Evolutionary conservation across 148 eudicot genomes (phyloP).

Genomic region (Amaranthus cruentus): DNA sequence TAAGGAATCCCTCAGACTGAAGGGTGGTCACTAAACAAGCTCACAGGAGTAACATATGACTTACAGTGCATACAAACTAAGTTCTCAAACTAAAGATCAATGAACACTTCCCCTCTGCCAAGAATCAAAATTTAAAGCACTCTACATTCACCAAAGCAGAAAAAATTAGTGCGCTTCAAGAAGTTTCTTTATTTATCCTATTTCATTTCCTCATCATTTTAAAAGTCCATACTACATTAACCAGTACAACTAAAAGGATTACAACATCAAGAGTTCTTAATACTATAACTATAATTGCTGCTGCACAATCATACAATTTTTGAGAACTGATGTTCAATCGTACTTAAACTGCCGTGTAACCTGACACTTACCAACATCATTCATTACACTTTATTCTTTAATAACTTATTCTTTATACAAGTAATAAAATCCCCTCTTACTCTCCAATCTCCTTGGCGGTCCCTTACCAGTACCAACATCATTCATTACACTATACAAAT

Average conservation of each 20-base stretch:
- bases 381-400: neutral
- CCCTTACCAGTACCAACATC: neutral
- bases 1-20: neutral
- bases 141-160: constrained; percentile 3
- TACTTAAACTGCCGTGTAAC: neutral
- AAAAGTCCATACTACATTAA: neutral
- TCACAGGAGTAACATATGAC: neutral
- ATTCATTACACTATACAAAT: neutral
- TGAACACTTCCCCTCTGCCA: neutral
- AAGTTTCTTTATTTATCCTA: neutral
- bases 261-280: neutral
- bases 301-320: neutral
- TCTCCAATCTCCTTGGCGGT: neutral
- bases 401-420: neutral
- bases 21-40: neutral
- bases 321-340: too few relatives aligned
- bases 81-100: neutral
- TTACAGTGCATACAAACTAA: neutral
- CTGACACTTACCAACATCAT: neutral
- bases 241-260: neutral
- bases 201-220: too few relatives aligned
- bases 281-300: neutral
- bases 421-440: neutral
- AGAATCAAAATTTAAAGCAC: neutral
- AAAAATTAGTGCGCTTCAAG: neutral